Evolutionary conservation across 306 rosid genomes (phyloP).

Genomic region (Sechiopsis laciniata): DNA sequence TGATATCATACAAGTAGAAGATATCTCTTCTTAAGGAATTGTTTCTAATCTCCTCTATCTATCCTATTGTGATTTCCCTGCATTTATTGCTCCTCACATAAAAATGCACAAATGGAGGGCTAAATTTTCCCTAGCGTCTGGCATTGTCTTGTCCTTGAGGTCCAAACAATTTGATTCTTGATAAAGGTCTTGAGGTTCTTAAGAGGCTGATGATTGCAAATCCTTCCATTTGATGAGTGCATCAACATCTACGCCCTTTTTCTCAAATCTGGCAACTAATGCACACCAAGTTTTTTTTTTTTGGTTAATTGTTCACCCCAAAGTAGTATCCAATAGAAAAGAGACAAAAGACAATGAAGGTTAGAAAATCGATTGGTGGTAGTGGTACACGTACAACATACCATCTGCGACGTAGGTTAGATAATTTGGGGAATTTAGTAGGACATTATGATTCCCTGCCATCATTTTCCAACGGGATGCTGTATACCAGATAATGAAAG

Average conservation of each 20-base stretch:
- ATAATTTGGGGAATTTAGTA: background rate
- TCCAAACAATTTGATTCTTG: background rate
- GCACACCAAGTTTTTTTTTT: background rate
- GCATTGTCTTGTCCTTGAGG: background rate
- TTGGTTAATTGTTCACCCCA: background rate
- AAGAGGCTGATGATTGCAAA: background rate
- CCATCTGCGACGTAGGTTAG: background rate
- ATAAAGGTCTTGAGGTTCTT: background rate
- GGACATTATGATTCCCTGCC: background rate
- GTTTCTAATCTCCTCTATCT: background rate
- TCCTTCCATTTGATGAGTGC: background rate
- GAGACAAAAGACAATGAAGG: background rate
- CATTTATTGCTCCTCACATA: background rate
- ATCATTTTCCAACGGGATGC: background rate
- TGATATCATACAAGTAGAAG: background rate
- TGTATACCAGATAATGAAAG: conserved; percentile 1
- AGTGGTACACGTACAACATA: background rate
- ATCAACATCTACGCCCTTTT: background rate
- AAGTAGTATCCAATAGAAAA: background rate
- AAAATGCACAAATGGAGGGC: background rate
- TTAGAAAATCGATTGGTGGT: background rate
- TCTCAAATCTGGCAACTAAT: background rate
- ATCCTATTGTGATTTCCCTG: background rate
- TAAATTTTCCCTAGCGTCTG: background rate
- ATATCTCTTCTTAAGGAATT: background rate